Evolutionary conservation across 73 alveolate genomes (phyloP).

Genomic region (Tetrahymena borealis): DNA sequence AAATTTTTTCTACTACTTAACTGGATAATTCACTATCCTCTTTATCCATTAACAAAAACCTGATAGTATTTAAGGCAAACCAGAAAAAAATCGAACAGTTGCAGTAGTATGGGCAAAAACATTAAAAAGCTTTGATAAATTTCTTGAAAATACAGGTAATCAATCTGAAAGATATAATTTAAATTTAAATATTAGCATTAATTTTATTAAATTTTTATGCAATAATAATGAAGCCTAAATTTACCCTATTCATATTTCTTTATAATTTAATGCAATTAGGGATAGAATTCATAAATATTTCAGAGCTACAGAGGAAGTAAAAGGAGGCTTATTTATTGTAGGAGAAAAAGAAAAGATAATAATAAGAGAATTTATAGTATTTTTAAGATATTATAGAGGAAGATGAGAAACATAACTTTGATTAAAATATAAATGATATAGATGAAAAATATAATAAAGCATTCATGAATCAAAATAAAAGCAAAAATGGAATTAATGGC

Average conservation of each 20-base stretch:
- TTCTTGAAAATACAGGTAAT: background rate
- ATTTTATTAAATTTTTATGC: background rate
- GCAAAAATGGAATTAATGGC: background rate
- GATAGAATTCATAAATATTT: background rate
- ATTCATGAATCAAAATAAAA: background rate
- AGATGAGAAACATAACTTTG: background rate
- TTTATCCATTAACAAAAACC: background rate
- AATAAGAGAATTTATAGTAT: background rate
- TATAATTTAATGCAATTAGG: background rate
- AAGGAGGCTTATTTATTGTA: background rate
- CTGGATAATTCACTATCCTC: background rate
- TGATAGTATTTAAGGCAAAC: background rate
- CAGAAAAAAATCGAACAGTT: background rate
- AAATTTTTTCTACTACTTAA: background rate
- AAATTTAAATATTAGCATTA: background rate
- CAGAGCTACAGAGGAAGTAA: background rate
- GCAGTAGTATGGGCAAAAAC: background rate
- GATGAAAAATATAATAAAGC: background rate
- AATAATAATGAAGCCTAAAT: no score
- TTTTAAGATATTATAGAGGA: background rate
- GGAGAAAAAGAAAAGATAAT: background rate
- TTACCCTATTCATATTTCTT: no score
- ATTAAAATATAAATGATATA: background rate
- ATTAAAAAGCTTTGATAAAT: background rate
- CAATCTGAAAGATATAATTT: background rate